Evolutionary conservation across 139 green algal genomes (phyloP), one percentile per base, ranked within the genome.

Genomic region (Parachlorella kessleri): DNA sequence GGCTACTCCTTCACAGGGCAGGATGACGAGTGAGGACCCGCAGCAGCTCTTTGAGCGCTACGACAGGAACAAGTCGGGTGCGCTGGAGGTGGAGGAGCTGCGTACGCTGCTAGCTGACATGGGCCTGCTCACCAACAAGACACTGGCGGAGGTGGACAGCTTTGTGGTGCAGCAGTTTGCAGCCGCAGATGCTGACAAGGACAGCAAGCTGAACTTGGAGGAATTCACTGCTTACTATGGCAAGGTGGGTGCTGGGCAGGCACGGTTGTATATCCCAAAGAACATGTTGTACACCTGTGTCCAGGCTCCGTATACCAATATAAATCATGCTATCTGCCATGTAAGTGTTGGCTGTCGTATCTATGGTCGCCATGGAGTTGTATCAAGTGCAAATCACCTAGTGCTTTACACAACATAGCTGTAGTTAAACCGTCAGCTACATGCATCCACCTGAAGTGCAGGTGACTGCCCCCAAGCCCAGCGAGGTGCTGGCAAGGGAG

Each of bases 111-210:
- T 93, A 55, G 7, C 42, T 5, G 88, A 91, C 70, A 74, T 91
- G 41, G 88, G 90, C 35, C 71, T 90, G 53, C 81, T 93, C 66
- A 82, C 90, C 32, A 78, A 82, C 54, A 86, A 75, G 67, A 77
- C 72, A 7, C 71, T 78, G 5, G 78, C 53, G 3, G 87, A 89
- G 32, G 55, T 79, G 4, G 73, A 76, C 7, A 24, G 63, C 37
- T 77, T 83, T 53, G 77, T 85, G 6, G 55, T 66, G 2, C 37
- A 75, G 18, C 83, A 90, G 40, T 90, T 92, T 68, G 48, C 59
- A 1, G 8, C 75, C 24, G 88, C 88, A 36, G 87, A 89, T 72
- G 70, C 30, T 37, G 54, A 81, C 39, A 72, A 79, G 18, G 78
- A 77, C 66, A 83, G 78, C 26, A 69, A 59, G 28, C 54, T 92